These are phyloP conservation scores for Rhodotorula toruloides DNA, from an alignment of 768 basidiomycete species.

Conservation along the genomic window DNA sequence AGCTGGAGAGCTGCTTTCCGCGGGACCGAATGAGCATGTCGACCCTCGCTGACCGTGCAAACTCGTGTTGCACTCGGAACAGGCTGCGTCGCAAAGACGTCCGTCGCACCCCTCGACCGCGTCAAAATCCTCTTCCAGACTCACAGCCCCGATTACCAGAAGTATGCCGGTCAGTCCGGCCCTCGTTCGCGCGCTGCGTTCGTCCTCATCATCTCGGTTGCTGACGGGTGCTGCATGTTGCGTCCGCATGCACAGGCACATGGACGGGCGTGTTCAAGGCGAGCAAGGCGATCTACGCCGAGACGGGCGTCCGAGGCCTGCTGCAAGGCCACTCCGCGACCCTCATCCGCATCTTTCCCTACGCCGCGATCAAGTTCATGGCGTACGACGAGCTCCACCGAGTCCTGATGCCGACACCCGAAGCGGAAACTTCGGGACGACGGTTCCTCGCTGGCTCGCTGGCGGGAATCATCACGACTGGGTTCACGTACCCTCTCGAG, in stretches of 20 bases:
- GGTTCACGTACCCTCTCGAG: constrained; percentile 92
- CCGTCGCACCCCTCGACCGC: constrained; percentile 81
- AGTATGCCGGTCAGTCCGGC: constrained; percentile 70
- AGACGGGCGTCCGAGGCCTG: constrained; percentile 66
- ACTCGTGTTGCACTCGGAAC: not conserved
- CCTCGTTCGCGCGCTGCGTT: not conserved
- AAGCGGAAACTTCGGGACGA: constrained; percentile 67
- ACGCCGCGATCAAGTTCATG: constrained; percentile 96
- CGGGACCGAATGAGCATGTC: constrained; percentile 8
- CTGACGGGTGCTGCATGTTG: not conserved
- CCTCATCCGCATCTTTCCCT: constrained; percentile 87
- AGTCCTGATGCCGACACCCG: constrained; percentile 79
- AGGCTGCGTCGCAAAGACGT: constrained; percentile 43
- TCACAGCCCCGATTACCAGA: constrained; percentile 86
- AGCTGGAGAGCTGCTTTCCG: constrained; percentile 43
- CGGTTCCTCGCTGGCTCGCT: constrained; percentile 82
- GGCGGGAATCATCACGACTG: constrained; percentile 80
- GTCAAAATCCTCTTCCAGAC: constrained; percentile 99
- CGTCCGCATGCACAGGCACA: constrained; percentile 55
- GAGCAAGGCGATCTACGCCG: constrained; percentile 56
- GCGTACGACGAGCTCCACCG: constrained; percentile 81
- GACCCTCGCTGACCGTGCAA: too few species aligned
- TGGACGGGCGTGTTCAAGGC: constrained; percentile 81
- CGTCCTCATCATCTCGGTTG: not conserved
- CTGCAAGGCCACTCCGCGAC: constrained; percentile 97